Base-by-base conservation (phyloP, 2,329 filamentous ascomycete species). In the Xylariaceae sp. region DNA sequence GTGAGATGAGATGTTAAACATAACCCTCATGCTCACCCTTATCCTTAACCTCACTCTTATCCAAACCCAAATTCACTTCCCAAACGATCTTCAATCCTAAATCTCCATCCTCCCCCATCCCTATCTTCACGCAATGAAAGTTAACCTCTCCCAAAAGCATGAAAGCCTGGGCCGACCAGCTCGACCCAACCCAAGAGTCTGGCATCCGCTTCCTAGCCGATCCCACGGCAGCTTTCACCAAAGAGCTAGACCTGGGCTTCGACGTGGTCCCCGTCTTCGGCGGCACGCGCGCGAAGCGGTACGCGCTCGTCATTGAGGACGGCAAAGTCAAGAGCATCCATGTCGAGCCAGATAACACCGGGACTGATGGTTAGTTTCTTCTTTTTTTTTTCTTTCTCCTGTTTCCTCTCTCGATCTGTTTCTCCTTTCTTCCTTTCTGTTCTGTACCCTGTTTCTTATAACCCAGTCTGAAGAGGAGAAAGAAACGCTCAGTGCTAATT, bases 191-290 rank as follows among this genome's bases (percentile, higher is more conserved):
- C 5, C 79, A 80, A 56, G 77, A 82, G 64, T 88, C 85, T 49
- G 87, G 87, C 40, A 84, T 95, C 60, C 89, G 91, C 53, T 95
- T 95, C 76, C 75, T 96, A 34, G 89, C 85, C 40, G 91, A 95
- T 67, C 86, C 89, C 6, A 76, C 80, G 6, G 85, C 82, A 47
- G 75, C 80, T 48, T 95, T 96, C 70, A 93, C 88, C 54, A 84
- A 88, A 64, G 84, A 86, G 3, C 75, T 95, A 27, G 89, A 95
- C 48, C 77, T 96, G 35, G 78, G 79, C 53, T 96, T 95, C 61
- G 89, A 95, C 53, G 85, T 79, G 41, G 75, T 79, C 11, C 74
- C 85, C 44, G 80, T 95, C 65, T 93, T 97, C 59, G 92, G 92
- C 35, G 83, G 85, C 57, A 73, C 80, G 57, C 82, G 92, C 54